Evolutionary conservation across 345 rosid genomes (phyloP), one percentile per base, ranked within the genome.

Genomic region (Noccaea bulbosa): DNA sequence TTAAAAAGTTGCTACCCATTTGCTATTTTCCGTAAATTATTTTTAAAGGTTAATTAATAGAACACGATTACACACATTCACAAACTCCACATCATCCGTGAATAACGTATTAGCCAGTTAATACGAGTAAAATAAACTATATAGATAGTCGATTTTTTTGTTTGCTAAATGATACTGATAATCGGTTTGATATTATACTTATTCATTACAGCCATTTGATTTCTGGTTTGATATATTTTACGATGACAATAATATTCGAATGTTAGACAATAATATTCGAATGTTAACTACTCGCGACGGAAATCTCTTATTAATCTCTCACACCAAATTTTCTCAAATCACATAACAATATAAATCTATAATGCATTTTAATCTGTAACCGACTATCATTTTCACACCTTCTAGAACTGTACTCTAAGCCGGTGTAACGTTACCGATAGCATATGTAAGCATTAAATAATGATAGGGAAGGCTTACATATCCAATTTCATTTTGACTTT

Each of bases 361-460:
- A 65, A 22, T 24, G 6, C 11, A 40, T 4, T 32, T 50, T 65
- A 38, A 8, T 35, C 14, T 7, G 35, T 5, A 45, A 20, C 54
- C 35, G 43, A 53, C 15, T 34, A 20, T 55, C 45, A 55, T 35
- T 44, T 6, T 11, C 5, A 15, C 22, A 56, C 34, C 47, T 46
- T 56, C 43, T 39, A 62, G 44, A 52, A 43, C 14, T n/a, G 0
- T 17, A 22, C 4, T 41, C 64, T 5, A 6, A 62, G 14, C 22
- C 64, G 56, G 57, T 24, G 45, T 27, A 27, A 4, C 4, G 30
- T 34, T 61, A 12, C 49, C 27, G 68, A 37, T 41, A 52, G 53
- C 69, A 68, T 74, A 64, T 34, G 64, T 22, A 74, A 45, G 73
- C 69, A 74, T 52, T 74, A 24, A 68, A 44, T 74, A 34, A 34